These are phyloP conservation scores for Anthoceros angustus DNA, from an alignment of 225 moss, liverwort and hornwort species.

Conservation along the genomic window DNA sequence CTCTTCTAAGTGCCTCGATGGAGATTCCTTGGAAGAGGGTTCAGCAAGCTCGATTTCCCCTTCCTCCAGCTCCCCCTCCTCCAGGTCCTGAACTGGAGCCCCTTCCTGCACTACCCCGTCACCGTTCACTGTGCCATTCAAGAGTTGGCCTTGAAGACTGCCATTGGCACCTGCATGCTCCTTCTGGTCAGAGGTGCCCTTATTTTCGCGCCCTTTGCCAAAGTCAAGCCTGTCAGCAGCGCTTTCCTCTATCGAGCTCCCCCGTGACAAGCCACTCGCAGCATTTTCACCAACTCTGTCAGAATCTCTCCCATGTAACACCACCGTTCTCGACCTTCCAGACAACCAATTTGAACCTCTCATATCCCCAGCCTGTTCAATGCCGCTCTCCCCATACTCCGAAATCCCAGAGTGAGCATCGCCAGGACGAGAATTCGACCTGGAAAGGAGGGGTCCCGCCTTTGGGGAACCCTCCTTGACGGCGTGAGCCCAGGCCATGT, in stretches of 20 bases:
- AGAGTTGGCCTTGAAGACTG: constrained; percentile 16
- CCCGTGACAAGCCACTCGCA: background rate
- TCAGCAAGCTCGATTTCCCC: constrained; percentile 80
- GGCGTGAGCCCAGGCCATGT: constrained; percentile 95
- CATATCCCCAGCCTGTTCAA: background rate
- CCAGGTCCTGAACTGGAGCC: constrained; percentile 34
- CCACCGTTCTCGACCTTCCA: too few relatives aligned
- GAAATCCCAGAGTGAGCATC: background rate
- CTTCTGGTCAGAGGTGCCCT: background rate
- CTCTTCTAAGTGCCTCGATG: constrained; percentile 29
- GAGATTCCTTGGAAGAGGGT: constrained; percentile 12
- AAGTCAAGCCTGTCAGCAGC: background rate
- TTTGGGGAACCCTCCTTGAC: constrained; percentile 45
- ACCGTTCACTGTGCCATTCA: constrained; percentile 15
- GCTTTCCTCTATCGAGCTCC: background rate
- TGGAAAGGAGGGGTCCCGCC: constrained; percentile 30
- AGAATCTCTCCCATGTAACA: too few relatives aligned
- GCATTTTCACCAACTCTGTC: background rate
- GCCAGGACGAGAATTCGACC: constrained; percentile 3
- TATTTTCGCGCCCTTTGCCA: background rate
- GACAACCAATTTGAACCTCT: background rate
- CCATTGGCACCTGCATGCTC: background rate
- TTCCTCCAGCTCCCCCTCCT: constrained; percentile 98
- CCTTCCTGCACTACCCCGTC: constrained; percentile 21
- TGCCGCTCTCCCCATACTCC: background rate